Evolutionary conservation across 305 asterid genomes (phyloP), one percentile per base, ranked within the genome.

Genomic region (Stenogyne calaminthoides): DNA sequence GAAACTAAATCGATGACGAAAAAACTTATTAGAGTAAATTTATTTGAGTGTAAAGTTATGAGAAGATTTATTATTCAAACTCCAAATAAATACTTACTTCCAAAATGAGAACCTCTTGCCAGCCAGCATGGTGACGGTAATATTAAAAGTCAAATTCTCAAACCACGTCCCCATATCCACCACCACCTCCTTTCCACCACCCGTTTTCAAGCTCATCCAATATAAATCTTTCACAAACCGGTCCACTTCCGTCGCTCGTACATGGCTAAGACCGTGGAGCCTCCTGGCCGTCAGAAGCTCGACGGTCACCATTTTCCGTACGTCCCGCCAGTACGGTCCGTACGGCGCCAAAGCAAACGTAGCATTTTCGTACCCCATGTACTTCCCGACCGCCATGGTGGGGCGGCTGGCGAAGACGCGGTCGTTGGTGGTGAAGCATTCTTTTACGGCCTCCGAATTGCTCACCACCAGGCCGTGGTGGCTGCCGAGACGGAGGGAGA

Each of bases 391-490:
- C 11, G 79, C 74, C 63, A 72, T 25, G 56, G 4, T 51, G 0
- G 88, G 86, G 42, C 86, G 77, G 51, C 71, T 52, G 55, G 81
- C 79, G 49, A 84, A 80, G 12, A 69, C 64, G 37, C 67, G 66
- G 76, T 81, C 88, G 57, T 81, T 84, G 37, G 72, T 72, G 62
- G 91, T 82, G 80, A 87, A 82, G 82, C 95, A 88, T 15, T 85
- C 88, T 47, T 78, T 87, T 0, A 85, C 75, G 39, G 60, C 52
- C 61, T 87, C 88, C 80, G 80, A 72, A 25, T 60, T 64, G 84
- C 93, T 90, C 51, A 88, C 84, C 3, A 90, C 95, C 32, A 90
- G 27, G 22, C 79, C 97, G 0, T 19, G 74, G 37, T 74, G 88
- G 29, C 36, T 20, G 5, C 90, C 95, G 8, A 85, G 81, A 15